Evolutionary conservation across 805 yeast species (phyloP).

Genomic region (Torulaspora delbrueckii): DNA sequence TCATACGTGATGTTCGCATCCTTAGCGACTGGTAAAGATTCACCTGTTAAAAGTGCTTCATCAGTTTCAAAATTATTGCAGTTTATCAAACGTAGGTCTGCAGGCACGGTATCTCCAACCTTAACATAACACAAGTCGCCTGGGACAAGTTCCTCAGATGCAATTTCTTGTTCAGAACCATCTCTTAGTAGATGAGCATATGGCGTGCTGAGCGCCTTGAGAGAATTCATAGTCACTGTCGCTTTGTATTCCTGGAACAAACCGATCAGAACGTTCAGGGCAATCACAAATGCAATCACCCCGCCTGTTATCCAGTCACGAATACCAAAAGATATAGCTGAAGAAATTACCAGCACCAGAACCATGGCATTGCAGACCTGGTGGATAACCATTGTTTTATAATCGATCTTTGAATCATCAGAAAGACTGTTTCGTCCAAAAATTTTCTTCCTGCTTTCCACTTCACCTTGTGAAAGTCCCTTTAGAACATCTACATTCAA

Average conservation of each 20-base stretch:
- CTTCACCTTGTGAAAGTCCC: slow-evolving; percentile 65
- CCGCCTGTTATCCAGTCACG: slow-evolving; percentile 93
- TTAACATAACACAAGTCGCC: slow-evolving; percentile 87
- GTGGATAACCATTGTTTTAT: slow-evolving; percentile 66
- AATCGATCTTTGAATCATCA: slow-evolving; percentile 70
- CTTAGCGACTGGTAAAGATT: slow-evolving; percentile 80
- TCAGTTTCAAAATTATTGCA: slow-evolving; percentile 80
- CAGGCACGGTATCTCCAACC: slow-evolving; percentile 95
- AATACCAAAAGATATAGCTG: slow-evolving; percentile 78
- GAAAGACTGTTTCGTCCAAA: slow-evolving; percentile 78
- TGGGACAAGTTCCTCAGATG: slow-evolving; percentile 84
- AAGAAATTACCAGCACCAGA: slow-evolving; percentile 80
- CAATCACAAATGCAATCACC: slow-evolving; percentile 82
- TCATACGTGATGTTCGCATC: slow-evolving; percentile 40
- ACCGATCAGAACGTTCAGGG: slow-evolving; percentile 91
- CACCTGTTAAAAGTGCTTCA: slow-evolving; percentile 93
- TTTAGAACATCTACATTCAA: slow-evolving; percentile 52
- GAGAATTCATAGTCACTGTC: slow-evolving; percentile 88
- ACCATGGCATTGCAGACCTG: slow-evolving; percentile 94
- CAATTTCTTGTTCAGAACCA: slow-evolving; percentile 63
- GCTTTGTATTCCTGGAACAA: slow-evolving; percentile 94
- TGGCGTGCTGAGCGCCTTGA: slow-evolving; percentile 88
- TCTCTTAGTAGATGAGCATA: slow-evolving; percentile 83
- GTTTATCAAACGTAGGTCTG: slow-evolving; percentile 76
- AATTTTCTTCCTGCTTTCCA: slow-evolving; percentile 58